A percentile compares a stretch with the other conserved stretches of the same genome.
These are phyloP conservation scores for Phycomyces nitens DNA, from an alignment of 192 early-diverging fungal genomes.

Conservation along the genomic window DNA sequence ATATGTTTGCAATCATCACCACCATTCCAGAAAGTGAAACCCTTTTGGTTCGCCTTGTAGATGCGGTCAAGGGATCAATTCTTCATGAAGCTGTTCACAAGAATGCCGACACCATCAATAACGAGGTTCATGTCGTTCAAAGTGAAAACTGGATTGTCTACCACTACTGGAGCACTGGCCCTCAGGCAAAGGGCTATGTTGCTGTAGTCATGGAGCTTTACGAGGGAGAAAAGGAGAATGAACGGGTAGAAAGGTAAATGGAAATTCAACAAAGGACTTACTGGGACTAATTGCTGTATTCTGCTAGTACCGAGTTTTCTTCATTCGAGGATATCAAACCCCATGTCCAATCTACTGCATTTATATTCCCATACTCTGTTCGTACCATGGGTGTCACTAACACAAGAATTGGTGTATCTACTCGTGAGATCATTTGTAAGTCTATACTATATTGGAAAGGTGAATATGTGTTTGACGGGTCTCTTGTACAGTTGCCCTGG, in stretches of 20 bases:
- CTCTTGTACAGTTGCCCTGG: slow-evolving; percentile 49
- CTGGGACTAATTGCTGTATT: slow-evolving; percentile 1
- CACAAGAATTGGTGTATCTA: slow-evolving; percentile 83
- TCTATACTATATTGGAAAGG: too few species aligned
- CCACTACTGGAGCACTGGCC: slow-evolving; percentile 83
- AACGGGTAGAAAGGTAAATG: slow-evolving; percentile 64
- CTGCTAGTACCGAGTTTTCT: slow-evolving; percentile 61
- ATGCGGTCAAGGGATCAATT: slow-evolving; percentile 83
- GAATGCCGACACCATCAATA: slow-evolving; percentile 43
- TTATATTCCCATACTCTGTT: slow-evolving; percentile 70
- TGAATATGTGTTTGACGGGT: neutral
- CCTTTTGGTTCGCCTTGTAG: slow-evolving; percentile 77
- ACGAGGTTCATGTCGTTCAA: slow-evolving; percentile 66
- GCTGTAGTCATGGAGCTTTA: slow-evolving; percentile 84
- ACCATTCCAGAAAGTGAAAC: slow-evolving; percentile 34
- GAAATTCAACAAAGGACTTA: slow-evolving; percentile 6
- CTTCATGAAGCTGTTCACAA: slow-evolving; percentile 68
- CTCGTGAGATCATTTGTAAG: slow-evolving; percentile 74
- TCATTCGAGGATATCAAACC: slow-evolving; percentile 70
- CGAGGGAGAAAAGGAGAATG: slow-evolving; percentile 74
- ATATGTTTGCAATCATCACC: slow-evolving; percentile 76
- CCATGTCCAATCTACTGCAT: slow-evolving; percentile 70
- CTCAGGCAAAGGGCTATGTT: slow-evolving; percentile 54
- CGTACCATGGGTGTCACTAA: slow-evolving; percentile 79
- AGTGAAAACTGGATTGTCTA: slow-evolving; percentile 88